Percentiles rank a stretch among this genome's conserved stretches.
Conservation (phyloP, 176 grass and related monocot species). For the Oryza meridionalis region DNA sequence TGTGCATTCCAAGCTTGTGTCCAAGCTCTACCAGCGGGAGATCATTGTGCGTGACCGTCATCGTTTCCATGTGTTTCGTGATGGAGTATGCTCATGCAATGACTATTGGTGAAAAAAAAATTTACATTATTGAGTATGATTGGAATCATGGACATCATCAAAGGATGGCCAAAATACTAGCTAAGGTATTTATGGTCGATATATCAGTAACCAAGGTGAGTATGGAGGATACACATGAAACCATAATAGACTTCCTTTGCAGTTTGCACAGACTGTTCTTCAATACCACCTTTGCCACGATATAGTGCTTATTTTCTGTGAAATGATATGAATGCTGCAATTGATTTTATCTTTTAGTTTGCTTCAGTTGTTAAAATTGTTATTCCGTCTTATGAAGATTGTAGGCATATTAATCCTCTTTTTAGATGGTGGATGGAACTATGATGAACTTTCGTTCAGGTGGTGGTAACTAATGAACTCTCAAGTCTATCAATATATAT, state of each 20-base stretch:
- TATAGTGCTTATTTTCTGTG: not conserved
- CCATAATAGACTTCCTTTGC: slow-evolving; percentile 12
- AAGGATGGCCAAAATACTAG: not conserved
- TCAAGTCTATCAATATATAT: not conserved
- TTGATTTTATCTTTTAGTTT: not conserved
- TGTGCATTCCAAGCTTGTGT: slow-evolving; percentile 41
- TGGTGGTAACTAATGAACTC: not conserved
- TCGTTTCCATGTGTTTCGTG: slow-evolving; percentile 44
- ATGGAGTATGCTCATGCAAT: slow-evolving; percentile 48
- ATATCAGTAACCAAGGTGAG: not conserved
- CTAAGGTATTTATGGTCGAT: not conserved
- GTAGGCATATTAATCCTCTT: not conserved
- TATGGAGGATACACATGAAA: not conserved
- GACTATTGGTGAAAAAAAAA: slow-evolving; percentile 44
- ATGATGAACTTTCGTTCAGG: not conserved
- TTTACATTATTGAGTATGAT: not conserved
- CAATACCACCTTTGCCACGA: not conserved
- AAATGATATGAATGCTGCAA: not conserved
- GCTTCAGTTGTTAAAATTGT: not conserved
- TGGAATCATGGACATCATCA: not conserved
- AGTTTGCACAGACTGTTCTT: not conserved
- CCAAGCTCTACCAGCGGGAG: slow-evolving; percentile 38
- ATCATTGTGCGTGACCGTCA: slow-evolving; percentile 44
- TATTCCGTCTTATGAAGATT: not conserved
- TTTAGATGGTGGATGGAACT: not conserved